These are phyloP conservation scores for Fragaria iinumae DNA, from an alignment of 306 rosid species.

Conservation along the genomic window DNA sequence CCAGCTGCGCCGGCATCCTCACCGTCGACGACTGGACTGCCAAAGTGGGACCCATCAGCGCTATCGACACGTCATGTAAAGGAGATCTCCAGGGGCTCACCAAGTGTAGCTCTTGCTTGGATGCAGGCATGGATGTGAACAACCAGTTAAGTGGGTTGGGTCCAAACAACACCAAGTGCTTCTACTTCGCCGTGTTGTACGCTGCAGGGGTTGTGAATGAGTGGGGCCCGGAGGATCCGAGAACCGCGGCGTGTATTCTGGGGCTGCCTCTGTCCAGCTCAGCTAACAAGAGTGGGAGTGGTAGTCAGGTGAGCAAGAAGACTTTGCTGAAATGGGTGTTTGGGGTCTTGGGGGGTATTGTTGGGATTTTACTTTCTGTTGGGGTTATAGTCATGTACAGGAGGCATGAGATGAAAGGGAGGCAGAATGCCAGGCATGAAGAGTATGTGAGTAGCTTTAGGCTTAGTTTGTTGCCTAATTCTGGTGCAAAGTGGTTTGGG, in stretches of 20 bases:
- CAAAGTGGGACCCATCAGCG: conserved; percentile 30
- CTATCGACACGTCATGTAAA: conserved; percentile 45
- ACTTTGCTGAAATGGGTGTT: conserved; percentile 38
- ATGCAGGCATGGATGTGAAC: conserved; percentile 44
- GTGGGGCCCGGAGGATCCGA: conserved; percentile 54
- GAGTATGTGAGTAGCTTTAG: conserved; percentile 46
- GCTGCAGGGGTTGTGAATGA: conserved; percentile 61
- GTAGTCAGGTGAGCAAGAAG: conserved; percentile 20
- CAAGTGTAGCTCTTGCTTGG: conserved; percentile 43
- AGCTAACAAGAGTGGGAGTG: conserved; percentile 17
- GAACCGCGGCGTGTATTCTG: conserved; percentile 53
- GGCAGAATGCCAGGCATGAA: conserved; percentile 37
- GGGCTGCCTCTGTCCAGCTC: conserved; percentile 44
- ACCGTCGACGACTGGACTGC: conserved; percentile 46
- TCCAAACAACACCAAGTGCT: conserved; percentile 48
- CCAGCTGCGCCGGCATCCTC: conserved; percentile 58
- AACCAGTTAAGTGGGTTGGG: conserved; percentile 24
- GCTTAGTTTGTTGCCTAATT: conserved; percentile 45
- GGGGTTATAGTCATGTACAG: conserved; percentile 32
- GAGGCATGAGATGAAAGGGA: conserved; percentile 41
- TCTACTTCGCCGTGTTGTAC: conserved; percentile 42
- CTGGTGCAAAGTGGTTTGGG: conserved; percentile 71
- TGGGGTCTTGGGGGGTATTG: conserved; percentile 46
- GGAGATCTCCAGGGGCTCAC: conserved; percentile 41
- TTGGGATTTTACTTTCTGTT: conserved; percentile 40